Conservation (phyloP, 1,284 basidiomycete species). For the Malassezia globosa region DNA sequence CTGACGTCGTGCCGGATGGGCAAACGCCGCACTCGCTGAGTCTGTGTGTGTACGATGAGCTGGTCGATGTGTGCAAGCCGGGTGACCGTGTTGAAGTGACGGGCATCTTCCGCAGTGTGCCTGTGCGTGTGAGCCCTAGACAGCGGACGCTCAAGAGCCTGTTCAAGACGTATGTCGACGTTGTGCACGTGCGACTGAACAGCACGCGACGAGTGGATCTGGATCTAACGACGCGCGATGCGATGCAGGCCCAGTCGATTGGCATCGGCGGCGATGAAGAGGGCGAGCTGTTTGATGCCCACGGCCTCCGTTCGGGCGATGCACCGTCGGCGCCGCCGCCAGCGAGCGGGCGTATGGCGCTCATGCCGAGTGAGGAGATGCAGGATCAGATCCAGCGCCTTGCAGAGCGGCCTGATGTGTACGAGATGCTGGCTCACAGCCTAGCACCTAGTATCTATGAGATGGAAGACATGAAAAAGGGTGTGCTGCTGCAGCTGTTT, state of each 20-base stretch:
- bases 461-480: slow-evolving; percentile 98
- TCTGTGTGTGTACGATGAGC: slow-evolving; percentile 87
- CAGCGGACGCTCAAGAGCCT: slow-evolving; percentile 83
- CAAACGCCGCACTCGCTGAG: slow-evolving; percentile 96
- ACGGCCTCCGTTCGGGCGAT: slow-evolving; percentile 8
- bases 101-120: slow-evolving; percentile 86
- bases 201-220: slow-evolving; percentile 60
- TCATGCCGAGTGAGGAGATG: slow-evolving; percentile 48
- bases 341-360: slow-evolving; percentile 14
- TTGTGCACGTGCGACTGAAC: slow-evolving; percentile 78
- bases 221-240: slow-evolving; percentile 65
- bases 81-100: slow-evolving; percentile 84
- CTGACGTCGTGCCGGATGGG: slow-evolving; percentile 91
- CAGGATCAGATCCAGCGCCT: slow-evolving; percentile 59
- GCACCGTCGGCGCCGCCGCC: slow-evolving; percentile 14
- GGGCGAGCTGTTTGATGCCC: slow-evolving; percentile 34
- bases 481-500: slow-evolving; percentile 86
- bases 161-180: slow-evolving; percentile 94
- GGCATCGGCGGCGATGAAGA: slow-evolving; percentile 71
- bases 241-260: slow-evolving; percentile 54
- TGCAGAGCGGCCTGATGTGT: slow-evolving; percentile 67
- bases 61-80: slow-evolving; percentile 87
- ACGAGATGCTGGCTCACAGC: slow-evolving; percentile 71
- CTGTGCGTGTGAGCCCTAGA: slow-evolving; percentile 82
- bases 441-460: slow-evolving; percentile 93